Base-by-base conservation (phyloP, 176 grass and related monocot genomes). In the Panicum miliaceum region DNA sequence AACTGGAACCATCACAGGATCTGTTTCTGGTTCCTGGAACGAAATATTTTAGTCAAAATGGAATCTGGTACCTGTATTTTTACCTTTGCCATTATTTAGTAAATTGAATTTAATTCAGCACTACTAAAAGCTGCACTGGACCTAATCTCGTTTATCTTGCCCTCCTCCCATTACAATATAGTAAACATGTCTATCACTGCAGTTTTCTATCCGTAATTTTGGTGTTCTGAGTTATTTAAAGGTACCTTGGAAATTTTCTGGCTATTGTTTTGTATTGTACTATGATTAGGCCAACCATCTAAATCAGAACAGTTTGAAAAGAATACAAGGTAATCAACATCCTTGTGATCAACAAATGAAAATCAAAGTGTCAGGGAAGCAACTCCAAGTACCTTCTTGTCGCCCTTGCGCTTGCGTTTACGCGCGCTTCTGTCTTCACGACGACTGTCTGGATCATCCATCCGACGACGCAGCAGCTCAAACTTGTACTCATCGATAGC, bases 401-500 rank as follows among this genome's bases (percentile, higher is more conserved):
- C 47, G 1, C 63, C 78, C 63, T 80, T 80, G 78, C 62, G 62
- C 78, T 80, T 80, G 62, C 78, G 46, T 38, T 68, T 80, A 16
- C 78, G 46, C 6, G 7, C 48, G 18, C 78, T 51, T 48, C 45
- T 80, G 29, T 51, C 18, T 13, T 38, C 61, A 26, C 29, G 45
- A 53, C 15, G 11, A 53, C 50, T 68, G 32, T 80, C 52, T 10
- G 56, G 78, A 81, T 81, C 78, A n/a, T 68, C 47, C 64, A 68
- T 81, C 58, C 38, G 20, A 50, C 62, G 59, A 10, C 26, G 81
- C 36, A 89, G 32, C 16, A 84, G 26, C 61, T 84, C 86, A 80
- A 84, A 89, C 64, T 80, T 58, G 73, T 89, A 89, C 74, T 79
- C 73, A 12, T 84, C 81, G 9, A 89, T 57, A 27, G 82, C 81